Base-by-base conservation (phyloP, 2,329 filamentous ascomycete genomes). In the Mariannaea sp. region DNA sequence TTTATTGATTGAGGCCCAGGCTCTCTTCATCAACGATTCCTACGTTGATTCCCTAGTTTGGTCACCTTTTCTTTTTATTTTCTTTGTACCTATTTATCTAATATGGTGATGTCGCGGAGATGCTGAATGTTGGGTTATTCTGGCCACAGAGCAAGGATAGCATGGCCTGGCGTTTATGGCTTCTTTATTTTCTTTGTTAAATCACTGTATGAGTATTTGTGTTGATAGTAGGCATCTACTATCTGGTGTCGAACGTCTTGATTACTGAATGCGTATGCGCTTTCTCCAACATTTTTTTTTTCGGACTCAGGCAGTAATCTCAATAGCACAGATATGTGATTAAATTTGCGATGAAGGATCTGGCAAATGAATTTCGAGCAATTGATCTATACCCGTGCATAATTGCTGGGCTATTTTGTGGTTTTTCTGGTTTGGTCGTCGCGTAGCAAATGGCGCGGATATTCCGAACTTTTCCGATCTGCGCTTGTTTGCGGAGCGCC, bases 1-100 rank as follows among this genome's bases (percentile, higher is more conserved):
- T 76, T 42, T 77, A 76, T 53, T 77, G 68, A 76, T 53, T 77
- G 68, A 67, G 49, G 45, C 35, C 41, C 22, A 10, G 19, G 27
- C 47, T 35, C 49, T 46, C 48, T 39, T 53, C 30, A 46, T 53
- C 41, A 54, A 36, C 39, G 24, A 16, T 46, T 17, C 27, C 9
- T 35, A 26, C 44, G 40, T 61, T 26, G 30, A 53, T 48, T 33
- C 43, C 29, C n/a, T 51, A 43, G 42, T 36, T 39, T 12, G 32
- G 30, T 53, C 29, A 40, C 20, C 36, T n/a, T 17, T 54, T 43
- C 58, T 58, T 58, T 56, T 17, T 54, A 45, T 58, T 58, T 58
- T 56, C 49, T 55, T 55, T 55, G 49, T 57, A 49, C 42, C 44
- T 56, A 49, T 52, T 30, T 46, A 13, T 48, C 41, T 35, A 14